Evolutionary conservation across 2,329 filamentous ascomycete genomes (phyloP).

Genomic region (Cladophialophora carrionii): DNA sequence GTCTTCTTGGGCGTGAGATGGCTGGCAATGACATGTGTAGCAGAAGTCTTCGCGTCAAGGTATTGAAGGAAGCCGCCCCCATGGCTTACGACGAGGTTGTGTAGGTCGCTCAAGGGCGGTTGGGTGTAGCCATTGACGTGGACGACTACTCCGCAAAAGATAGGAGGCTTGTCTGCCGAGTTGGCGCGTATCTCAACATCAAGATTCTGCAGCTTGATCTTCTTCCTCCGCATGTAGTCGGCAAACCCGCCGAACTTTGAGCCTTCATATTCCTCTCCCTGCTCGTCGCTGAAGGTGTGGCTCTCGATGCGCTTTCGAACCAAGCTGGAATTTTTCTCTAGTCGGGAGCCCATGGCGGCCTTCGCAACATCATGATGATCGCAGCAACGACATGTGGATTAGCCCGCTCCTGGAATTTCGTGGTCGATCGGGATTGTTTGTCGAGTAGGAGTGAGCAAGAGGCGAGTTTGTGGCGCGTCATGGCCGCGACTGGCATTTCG

Average conservation of each 20-base stretch:
- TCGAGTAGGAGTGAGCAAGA: neutral
- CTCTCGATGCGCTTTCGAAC: conserved; percentile 67
- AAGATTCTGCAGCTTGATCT: conserved; percentile 93
- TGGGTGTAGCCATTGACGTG: conserved; percentile 97
- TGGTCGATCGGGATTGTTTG: neutral
- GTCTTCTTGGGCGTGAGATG: conserved; percentile 89
- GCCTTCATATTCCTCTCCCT: conserved; percentile 85
- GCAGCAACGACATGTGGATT: conserved; percentile 1
- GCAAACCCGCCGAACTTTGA: conserved; percentile 86
- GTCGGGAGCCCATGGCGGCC: conserved; percentile 62
- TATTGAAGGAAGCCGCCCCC: conserved; percentile 97
- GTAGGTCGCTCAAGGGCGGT: conserved; percentile 85
- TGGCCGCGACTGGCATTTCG: neutral
- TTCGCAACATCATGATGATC: conserved; percentile 32
- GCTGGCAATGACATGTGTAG: conserved; percentile 93
- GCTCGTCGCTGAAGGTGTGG: conserved; percentile 77
- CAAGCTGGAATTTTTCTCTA: conserved; percentile 62
- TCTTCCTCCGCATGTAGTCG: conserved; percentile 94
- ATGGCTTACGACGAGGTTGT: conserved; percentile 83
- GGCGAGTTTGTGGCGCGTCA: neutral
- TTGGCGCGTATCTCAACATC: conserved; percentile 77
- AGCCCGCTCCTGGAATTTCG: neutral
- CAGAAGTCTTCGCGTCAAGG: conserved; percentile 88
- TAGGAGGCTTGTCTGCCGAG: conserved; percentile 71
- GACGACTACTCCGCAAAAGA: conserved; percentile 88